Evolutionary conservation across 352 stramenopile species (phyloP), one percentile per base, ranked within the genome.

Genomic region (Phytophthora uliginosa): DNA sequence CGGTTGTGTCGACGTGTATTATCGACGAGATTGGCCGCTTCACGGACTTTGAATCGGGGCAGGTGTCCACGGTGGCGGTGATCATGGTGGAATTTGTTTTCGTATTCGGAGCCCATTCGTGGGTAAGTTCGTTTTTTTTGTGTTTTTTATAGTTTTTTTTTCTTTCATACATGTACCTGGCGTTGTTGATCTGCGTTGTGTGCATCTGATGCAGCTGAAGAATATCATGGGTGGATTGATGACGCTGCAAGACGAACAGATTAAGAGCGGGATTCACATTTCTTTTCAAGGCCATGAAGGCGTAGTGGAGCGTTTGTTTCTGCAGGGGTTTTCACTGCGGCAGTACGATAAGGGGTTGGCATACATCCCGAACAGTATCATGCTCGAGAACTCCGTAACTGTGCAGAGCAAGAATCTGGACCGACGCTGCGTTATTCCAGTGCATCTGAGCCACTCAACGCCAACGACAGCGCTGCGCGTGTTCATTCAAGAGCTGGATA

Each of bases 151-250:
- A 38, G 40, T 65, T 69, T 56, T 62, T 64, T 8, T 60, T 61
- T 59, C 62, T 26, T 42, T n/a, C 12, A 15, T 13, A 15, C 6
- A 15, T 47, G 10, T 36, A 53, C 31, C 17, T 73, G 20, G 15
- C 17, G 20, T 38, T 61, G 20, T 22, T 34, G 17, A 8, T 18
- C 12, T 18, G 42, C 24, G 42, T 17, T 18, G 36, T 18, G 42
- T 50, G 42, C 0, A 15, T 10, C 6, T 38, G 28, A 12, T 33
- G n/a, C 63, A 95, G 89, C 73, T 95, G 34, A 94, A 94, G 51
- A 96, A 96, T 67, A 91, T 92, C 17, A 92, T 96, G 78, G 89
- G 89, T 38, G 89, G 89, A 10, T 67, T 96, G 13, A 89, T 95
- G 72, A 81, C 87, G 40, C 77, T 96, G 55, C 78, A 94, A 48